Evolutionary conservation across 163 green algal genomes (phyloP), one percentile per base, ranked within the genome.

Genomic region (Scenedesmus sp.): DNA sequence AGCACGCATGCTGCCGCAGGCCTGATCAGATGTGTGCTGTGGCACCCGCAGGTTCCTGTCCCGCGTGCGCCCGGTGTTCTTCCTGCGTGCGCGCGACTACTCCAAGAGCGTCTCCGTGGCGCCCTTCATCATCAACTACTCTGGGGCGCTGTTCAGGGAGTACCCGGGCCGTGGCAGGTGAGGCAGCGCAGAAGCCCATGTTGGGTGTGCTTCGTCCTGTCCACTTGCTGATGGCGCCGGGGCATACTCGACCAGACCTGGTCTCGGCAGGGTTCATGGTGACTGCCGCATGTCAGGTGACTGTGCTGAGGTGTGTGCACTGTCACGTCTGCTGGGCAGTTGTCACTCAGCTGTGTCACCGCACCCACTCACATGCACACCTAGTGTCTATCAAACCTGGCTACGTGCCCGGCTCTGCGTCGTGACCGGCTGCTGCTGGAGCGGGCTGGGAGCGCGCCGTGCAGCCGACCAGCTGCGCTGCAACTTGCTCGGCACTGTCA

Each of bases 91-190:
- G 65, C 93, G 98, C 46, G 97, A 99, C 94, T 98, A 97, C 91
- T 91, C 87, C 61, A 96, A 99, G 95, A 96, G 87, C 1, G 96
- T 99, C 26, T 85, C 91, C 1, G 97, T 97, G 35, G 94, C 98
- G 3, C 98, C 98, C 7, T 99, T 98, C 93, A 95, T 99, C 44
- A 94, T 99, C 68, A 99, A 99, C 94, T 99, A 99, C 95, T 97
- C 91, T 81, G 98, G 98, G 0, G 97, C 97, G 9, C 89, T 99
- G 13, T 98, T 99, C 93, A 94, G 97, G 4, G 97, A 99, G 92
- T 99, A 97, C 87, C 97, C 98, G 20, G 98, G 97, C n/a, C 97
- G 30, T 99, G 98, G 98, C 98, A 99, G 95, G 97, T 97, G 91
- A 20, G 90, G 15, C 6, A 9, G 9, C 26, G 65, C 65, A 76